Conservation (phyloP, 352 stramenopile species). For the Pythium vanterpoolii region DNA sequence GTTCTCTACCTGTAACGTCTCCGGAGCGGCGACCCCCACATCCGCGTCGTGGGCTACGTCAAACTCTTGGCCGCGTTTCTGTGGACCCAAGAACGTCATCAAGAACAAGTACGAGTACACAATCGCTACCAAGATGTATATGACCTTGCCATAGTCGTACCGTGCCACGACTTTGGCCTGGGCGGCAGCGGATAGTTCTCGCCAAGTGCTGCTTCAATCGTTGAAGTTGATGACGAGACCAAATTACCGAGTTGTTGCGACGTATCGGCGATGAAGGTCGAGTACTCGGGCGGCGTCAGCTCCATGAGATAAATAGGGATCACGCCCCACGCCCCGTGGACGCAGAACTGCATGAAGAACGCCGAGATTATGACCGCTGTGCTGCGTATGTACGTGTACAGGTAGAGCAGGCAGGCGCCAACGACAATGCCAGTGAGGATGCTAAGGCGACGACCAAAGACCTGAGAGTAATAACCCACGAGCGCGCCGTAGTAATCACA, state of each 20-base stretch:
- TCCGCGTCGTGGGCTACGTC: slow-evolving; percentile 25
- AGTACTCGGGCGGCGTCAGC: slow-evolving; percentile 44
- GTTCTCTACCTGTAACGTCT: neutral
- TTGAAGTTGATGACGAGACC: slow-evolving; percentile 43
- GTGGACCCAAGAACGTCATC: slow-evolving; percentile 35
- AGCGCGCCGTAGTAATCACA: slow-evolving; percentile 41
- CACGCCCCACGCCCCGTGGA: slow-evolving; percentile 48
- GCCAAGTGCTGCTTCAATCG: slow-evolving; percentile 41
- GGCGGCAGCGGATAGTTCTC: slow-evolving; percentile 39
- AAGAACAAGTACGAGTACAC: slow-evolving; percentile 43
- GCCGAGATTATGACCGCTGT: slow-evolving; percentile 22
- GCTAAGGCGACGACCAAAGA: slow-evolving; percentile 44
- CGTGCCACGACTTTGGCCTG: slow-evolving; percentile 23
- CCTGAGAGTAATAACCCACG: slow-evolving; percentile 57
- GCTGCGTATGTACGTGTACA: slow-evolving; percentile 33
- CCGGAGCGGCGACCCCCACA: neutral
- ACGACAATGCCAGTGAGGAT: slow-evolving; percentile 35
- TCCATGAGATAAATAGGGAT: slow-evolving; percentile 55
- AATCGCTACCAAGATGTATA: slow-evolving; percentile 44
- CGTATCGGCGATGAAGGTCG: slow-evolving; percentile 40
- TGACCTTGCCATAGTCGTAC: slow-evolving; percentile 49
- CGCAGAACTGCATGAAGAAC: slow-evolving; percentile 51
- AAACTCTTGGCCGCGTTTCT: slow-evolving; percentile 48
- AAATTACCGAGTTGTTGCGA: slow-evolving; percentile 50
- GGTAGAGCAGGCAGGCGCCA: slow-evolving; percentile 40